A percentile compares a stretch with the other conserved stretches of the same genome.
Conservation (phyloP, 2,329 filamentous ascomycete species). For the Emmonsiellopsis sp. region DNA sequence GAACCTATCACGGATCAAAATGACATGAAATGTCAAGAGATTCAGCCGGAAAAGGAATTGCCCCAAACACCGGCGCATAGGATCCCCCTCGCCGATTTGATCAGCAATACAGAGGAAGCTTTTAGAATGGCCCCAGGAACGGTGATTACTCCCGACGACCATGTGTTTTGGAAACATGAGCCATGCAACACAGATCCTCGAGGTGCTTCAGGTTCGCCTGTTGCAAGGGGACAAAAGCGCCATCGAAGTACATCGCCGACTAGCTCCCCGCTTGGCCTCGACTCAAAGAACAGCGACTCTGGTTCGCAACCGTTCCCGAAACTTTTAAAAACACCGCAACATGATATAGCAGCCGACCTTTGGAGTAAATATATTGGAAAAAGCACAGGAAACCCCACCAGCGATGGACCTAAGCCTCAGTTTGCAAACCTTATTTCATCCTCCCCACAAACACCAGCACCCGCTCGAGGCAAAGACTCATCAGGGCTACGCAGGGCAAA, state of each 20-base stretch:
- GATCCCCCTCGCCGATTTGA: conserved; percentile 51
- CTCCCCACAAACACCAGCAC: conserved; percentile 57
- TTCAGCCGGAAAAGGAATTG: conserved; percentile 25
- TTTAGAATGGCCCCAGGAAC: conserved; percentile 36
- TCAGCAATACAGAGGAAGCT: conserved; percentile 51
- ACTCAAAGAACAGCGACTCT: conserved; percentile 35
- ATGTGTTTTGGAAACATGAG: conserved; percentile 49
- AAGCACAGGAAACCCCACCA: conserved; percentile 34
- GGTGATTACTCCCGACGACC: conserved; percentile 49
- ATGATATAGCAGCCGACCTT: conserved; percentile 63
- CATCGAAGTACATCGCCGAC: conserved; percentile 64
- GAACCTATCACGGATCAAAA: neutral
- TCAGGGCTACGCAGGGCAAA: conserved; percentile 52
- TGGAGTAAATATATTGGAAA: conserved; percentile 65
- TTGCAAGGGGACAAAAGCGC: conserved; percentile 49
- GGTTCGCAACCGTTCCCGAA: conserved; percentile 51
- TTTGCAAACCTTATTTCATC: conserved; percentile 59
- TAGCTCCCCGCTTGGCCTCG: conserved; percentile 51
- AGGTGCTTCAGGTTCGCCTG: conserved; percentile 40
- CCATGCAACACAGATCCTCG: conserved; percentile 32
- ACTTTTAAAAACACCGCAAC: conserved; percentile 55
- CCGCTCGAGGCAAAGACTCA: conserved; percentile 31
- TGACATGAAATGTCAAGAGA: conserved; percentile 11
- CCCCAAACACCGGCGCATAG: conserved; percentile 52
- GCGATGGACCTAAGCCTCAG: conserved; percentile 45